Base-by-base conservation (phyloP, 2,329 filamentous ascomycete species). In the Neofusicoccum umdonicola region DNA sequence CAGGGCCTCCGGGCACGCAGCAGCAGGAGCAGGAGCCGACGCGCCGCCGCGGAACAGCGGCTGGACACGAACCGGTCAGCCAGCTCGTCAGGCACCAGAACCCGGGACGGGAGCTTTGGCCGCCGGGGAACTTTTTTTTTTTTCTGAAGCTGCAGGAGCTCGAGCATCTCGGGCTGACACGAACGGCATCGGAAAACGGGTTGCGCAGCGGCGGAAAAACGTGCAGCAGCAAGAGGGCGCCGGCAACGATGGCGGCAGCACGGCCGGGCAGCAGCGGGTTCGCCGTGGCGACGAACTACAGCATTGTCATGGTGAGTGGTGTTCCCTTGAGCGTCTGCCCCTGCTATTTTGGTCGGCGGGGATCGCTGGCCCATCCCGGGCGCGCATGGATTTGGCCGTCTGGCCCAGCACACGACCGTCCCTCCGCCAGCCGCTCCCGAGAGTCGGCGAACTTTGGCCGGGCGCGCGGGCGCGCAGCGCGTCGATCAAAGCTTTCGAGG, bases 271-370 rank as follows among this genome's bases (percentile, higher is more conserved):
- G 52, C 42, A 50, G 62, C 37, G 62, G 52, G 31, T 50, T 42
- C 44, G 9, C 42, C 13, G 50, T 42, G 50, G 35, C 45, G 50
- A 58, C 48, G 12, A 58, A 64, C 52, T 64, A 64, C 51, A 57
- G 51, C 52, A 57, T 64, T 35, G 44, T 39, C 39, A 64, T 64
- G 62, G 62, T 64, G 51, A 64, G 62, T 64, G 37, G 12, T 48
- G 13, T n/a, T 61, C 37, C n/a, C 27, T 47, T 22, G 19, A 2
- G 42, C 31, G 15, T 15, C 34, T 9, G 22, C 22, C 5, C 15
- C n/a, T 48, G 45, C 35, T 63, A 52, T 44, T 63, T 45, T 44
- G 31, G 27, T 62, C 37, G 41, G 27, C 22, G 37, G 22, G 19
- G 56, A 60, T 47, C 41, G 56, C 56, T 34, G 41, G 41, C 6